phyloP scores from a whole-genome alignment of 345 rosid genomes.

The Eucalyptus curtisii region DNA sequence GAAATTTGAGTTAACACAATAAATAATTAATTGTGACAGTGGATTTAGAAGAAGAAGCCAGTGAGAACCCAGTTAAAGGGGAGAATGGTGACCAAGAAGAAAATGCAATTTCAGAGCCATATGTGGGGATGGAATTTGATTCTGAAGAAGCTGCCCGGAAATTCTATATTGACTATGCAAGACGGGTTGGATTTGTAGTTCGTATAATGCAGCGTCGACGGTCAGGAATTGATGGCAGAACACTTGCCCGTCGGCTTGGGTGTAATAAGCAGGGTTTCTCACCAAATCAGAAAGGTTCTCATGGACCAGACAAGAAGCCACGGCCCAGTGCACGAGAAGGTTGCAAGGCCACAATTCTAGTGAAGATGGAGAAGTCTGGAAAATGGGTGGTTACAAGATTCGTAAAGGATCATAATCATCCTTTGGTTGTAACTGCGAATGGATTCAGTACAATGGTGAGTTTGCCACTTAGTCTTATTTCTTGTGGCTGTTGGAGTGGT shows the following conservation, averaged over 20 bases:
- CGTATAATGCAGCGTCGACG: constrained; percentile 73
- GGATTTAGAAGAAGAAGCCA: constrained; percentile 30
- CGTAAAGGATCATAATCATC: constrained; percentile 70
- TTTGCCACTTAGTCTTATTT: neutral
- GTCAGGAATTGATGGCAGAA: constrained; percentile 64
- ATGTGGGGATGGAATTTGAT: constrained; percentile 68
- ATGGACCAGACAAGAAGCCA: constrained; percentile 42
- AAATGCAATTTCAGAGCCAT: constrained; percentile 36
- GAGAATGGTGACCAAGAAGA: constrained; percentile 17
- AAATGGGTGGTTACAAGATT: constrained; percentile 83
- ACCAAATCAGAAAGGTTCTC: constrained; percentile 22
- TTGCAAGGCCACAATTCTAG: constrained; percentile 70
- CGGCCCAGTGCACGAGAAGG: constrained; percentile 62
- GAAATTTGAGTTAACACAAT: neutral
- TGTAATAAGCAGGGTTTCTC: constrained; percentile 82
- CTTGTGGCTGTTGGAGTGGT: neutral
- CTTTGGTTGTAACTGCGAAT: constrained; percentile 29
- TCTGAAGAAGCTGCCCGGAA: constrained; percentile 61
- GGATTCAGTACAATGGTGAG: constrained; percentile 39
- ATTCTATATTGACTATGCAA: constrained; percentile 57
- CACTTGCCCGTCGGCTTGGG: constrained; percentile 69
- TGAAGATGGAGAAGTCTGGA: constrained; percentile 67
- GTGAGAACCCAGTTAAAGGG: constrained; percentile 20
- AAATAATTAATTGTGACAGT: constrained; percentile 4
- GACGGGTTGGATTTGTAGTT: constrained; percentile 51